Evolutionary conservation across 192 early-diverging fungal genomes (phyloP).

Genomic region (Glomus cerebriforme): DNA sequence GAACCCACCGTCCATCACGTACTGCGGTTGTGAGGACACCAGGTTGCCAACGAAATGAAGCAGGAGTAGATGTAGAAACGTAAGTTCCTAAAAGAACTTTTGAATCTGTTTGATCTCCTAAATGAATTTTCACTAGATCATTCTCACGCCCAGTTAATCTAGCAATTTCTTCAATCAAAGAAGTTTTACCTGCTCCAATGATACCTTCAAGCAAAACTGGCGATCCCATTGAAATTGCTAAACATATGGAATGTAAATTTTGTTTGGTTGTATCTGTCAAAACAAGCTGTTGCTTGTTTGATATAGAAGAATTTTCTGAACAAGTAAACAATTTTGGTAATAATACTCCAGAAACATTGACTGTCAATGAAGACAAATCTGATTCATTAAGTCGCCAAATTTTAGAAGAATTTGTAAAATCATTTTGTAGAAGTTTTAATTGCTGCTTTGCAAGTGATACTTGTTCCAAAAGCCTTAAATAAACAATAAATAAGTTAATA

Average conservation of each 20-base stretch:
- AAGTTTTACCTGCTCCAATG: constrained; percentile 87
- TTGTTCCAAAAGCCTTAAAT: constrained; percentile 49
- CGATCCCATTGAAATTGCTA: constrained; percentile 82
- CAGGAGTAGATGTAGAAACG: constrained; percentile 87
- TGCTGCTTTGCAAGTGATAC: constrained; percentile 49
- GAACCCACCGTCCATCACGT: constrained; percentile 86
- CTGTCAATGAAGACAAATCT: constrained; percentile 55
- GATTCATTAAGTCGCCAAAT: constrained; percentile 27
- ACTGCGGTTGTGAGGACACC: constrained; percentile 94
- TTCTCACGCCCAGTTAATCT: constrained; percentile 62
- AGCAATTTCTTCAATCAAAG: constrained; percentile 87
- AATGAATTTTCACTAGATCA: constrained; percentile 89
- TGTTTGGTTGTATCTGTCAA: constrained; percentile 74
- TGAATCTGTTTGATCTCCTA: constrained; percentile 95
- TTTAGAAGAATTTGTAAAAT: constrained; percentile 31
- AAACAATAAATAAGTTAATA: constrained; percentile 22
- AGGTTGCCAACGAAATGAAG: constrained; percentile 93
- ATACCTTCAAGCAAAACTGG: constrained; percentile 87
- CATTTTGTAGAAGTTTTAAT: constrained; percentile 45
- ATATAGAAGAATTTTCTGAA: constrained; percentile 31
- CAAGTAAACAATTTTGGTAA: constrained; percentile 45
- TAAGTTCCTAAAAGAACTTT: constrained; percentile 96
- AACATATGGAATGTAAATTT: constrained; percentile 79
- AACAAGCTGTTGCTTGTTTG: constrained; percentile 54
- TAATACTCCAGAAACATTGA: constrained; percentile 71